A percentile compares a stretch with the other conserved stretches of the same genome.
These are phyloP conservation scores for Russula vinacea DNA, from an alignment of 768 basidiomycete genomes.

Conservation along the genomic window DNA sequence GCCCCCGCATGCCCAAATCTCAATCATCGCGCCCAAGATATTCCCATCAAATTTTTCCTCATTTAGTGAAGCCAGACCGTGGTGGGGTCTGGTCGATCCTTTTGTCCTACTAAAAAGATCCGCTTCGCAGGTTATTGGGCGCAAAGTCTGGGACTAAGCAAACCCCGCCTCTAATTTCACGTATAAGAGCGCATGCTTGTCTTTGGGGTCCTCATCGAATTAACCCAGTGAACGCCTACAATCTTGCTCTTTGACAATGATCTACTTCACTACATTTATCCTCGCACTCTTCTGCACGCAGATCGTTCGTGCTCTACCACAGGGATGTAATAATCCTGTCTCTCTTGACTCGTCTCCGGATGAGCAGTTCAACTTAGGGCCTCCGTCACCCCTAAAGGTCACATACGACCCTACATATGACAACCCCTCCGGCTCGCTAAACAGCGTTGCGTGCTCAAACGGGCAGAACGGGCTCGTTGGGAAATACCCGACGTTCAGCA, in stretches of 20 bases:
- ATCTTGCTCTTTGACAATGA: background rate
- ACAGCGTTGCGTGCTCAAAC: conserved; percentile 49
- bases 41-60: too few species aligned
- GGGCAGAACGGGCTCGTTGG: conserved; percentile 51
- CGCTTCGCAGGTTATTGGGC: too few species aligned
- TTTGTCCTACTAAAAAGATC: too few species aligned
- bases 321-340: background rate
- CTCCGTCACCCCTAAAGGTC: conserved; percentile 4
- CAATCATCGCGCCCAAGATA: too few species aligned
- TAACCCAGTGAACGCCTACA: background rate
- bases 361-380: background rate
- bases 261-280: background rate
- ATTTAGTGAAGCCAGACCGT: too few species aligned
- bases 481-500: conserved; percentile 47
- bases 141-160: too few species aligned
- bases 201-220: background rate
- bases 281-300: conserved; percentile 4
- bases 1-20: too few species aligned
- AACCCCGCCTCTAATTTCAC: too few species aligned
- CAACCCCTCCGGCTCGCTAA: conserved; percentile 40
- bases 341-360: background rate
- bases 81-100: too few species aligned
- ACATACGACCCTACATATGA: conserved; percentile 54
- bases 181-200: conserved; percentile 2
- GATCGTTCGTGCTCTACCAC: conserved; percentile 1